Base-by-base conservation (phyloP, 768 basidiomycete species). In the Termitomyces sp. region DNA sequence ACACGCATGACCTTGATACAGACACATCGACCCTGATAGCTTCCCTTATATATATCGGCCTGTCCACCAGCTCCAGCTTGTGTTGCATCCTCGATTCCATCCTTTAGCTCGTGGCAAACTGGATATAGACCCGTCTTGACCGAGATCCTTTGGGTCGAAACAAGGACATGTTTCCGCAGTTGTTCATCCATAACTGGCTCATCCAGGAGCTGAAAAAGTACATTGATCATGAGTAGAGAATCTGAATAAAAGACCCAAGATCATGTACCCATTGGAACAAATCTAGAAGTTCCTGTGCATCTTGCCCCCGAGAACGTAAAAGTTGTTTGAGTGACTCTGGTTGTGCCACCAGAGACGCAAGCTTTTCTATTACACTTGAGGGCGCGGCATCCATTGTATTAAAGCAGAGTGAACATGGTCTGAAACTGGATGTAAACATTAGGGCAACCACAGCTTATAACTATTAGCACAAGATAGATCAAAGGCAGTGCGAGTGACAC, bases 11-110 rank as follows among this genome's bases (percentile, higher is more conserved):
- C 46, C n/a, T 57, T 61, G 24, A 61, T 18, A 20, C 60, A 61
- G 33, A 61, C 60, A 33, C 12, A 12, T 44, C 46, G 48, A 0
- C 39, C 55, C 11, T 48, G 20, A 24, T 42, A 42, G 2, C 33
- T 33, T 24, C 60, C 60, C 5, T 61, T 61, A 28, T 49, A 49
- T 9, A 61, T 61, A 40, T 57, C 55, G 15, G 53, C 46, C 12
- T 56, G 55, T 20, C 55, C 55, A 15, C 60, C 60, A 35, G 45
- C 48, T 36, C 32, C 55, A 13, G 55, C 40, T 40, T 51, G 33
- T 5, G 1, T 33, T 4, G 16, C 48, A 11, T 28, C 16, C 33
- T 48, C 20, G 12, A 24, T 45, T 4, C 24, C 38, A 24, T 57
- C n/a, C n/a, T 42, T 48, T 2, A 61, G 36, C 12, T 56, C 55